Conservation (phyloP, 2,329 filamentous ascomycete species). For the Huntiella abstrusa region DNA sequence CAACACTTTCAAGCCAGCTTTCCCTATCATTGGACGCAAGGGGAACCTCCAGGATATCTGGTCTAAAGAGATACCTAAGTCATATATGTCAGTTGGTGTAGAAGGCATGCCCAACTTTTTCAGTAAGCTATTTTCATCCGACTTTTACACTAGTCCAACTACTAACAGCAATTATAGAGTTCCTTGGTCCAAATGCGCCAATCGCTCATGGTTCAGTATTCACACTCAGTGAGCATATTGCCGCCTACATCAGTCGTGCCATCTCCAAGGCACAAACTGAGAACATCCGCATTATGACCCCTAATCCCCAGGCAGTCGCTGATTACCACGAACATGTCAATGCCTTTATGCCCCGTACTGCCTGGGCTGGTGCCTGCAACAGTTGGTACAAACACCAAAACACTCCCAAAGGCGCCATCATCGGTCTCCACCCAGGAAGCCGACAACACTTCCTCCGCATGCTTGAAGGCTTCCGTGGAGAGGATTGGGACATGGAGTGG, state of each 20-base stretch:
- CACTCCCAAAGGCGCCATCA: slow-evolving; percentile 24
- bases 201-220: slow-evolving; percentile 32
- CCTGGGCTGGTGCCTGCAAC: slow-evolving; percentile 27
- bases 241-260: slow-evolving; percentile 29
- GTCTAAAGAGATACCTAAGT: slow-evolving; percentile 23
- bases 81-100: slow-evolving; percentile 36
- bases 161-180: slow-evolving; percentile 18
- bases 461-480: slow-evolving; percentile 29
- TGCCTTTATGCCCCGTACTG: slow-evolving; percentile 33
- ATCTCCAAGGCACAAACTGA: slow-evolving; percentile 32
- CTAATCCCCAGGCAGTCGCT: slow-evolving; percentile 26
- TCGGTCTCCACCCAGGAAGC: slow-evolving; percentile 31
- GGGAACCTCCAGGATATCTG: slow-evolving; percentile 33
- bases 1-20: slow-evolving; percentile 31
- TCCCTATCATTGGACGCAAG: slow-evolving; percentile 28
- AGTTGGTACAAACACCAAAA: slow-evolving; percentile 33
- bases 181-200: slow-evolving; percentile 32
- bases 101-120: slow-evolving; percentile 36
- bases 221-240: slow-evolving; percentile 31
- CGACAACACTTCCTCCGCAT: slow-evolving; percentile 34
- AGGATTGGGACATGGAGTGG: slow-evolving; percentile 35
- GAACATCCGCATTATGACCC: slow-evolving; percentile 26
- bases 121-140: slow-evolving; percentile 20
- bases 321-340: slow-evolving; percentile 32
- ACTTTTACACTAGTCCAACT: not conserved